These are phyloP conservation scores for Leccinum ponderosum DNA, from an alignment of 1,284 basidiomycete genomes.

Conservation along the genomic window DNA sequence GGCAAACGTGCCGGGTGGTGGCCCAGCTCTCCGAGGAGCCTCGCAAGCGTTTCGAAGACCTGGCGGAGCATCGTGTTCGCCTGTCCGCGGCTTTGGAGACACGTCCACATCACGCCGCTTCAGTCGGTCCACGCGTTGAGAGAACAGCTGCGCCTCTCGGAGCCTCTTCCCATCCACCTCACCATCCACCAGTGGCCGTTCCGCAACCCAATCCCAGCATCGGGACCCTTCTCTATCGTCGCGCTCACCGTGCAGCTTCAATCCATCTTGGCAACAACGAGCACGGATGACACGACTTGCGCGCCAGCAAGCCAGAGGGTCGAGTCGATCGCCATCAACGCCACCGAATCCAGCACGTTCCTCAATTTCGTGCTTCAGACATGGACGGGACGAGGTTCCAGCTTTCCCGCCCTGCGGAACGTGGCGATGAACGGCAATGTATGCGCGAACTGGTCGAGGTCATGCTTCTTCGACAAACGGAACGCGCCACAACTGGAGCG, in stretches of 20 bases:
- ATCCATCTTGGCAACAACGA: conserved; percentile 13
- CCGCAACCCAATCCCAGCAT: conserved; percentile 2
- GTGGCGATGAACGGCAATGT: conserved; percentile 15
- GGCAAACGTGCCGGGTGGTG: not conserved
- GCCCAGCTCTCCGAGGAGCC: conserved; percentile 12
- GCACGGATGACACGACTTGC: not conserved
- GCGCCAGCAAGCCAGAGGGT: conserved; percentile 14
- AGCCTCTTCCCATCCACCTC: conserved; percentile 14
- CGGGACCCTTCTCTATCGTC: conserved; percentile 13
- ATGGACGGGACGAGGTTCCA: conserved; percentile 12
- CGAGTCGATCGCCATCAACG: conserved; percentile 16
- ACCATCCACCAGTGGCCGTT: conserved; percentile 23
- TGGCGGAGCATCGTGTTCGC: conserved; percentile 18
- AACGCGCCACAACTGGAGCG: conserved; percentile 16
- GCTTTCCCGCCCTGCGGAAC: conserved; percentile 11
- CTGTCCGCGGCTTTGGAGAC: conserved; percentile 23
- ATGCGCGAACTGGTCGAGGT: conserved; percentile 21
- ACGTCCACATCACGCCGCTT: conserved; percentile 15
- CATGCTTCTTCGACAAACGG: conserved; percentile 20
- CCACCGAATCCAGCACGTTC: conserved; percentile 16
- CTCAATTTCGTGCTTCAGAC: conserved; percentile 19
- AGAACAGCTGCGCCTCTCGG: conserved; percentile 21
- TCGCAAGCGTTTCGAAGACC: conserved; percentile 16
- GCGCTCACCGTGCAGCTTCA: conserved; percentile 20
- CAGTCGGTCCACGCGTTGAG: conserved; percentile 11